Base-by-base conservation (phyloP, 345 rosid genomes). In the Carallia pectinifolia region DNA sequence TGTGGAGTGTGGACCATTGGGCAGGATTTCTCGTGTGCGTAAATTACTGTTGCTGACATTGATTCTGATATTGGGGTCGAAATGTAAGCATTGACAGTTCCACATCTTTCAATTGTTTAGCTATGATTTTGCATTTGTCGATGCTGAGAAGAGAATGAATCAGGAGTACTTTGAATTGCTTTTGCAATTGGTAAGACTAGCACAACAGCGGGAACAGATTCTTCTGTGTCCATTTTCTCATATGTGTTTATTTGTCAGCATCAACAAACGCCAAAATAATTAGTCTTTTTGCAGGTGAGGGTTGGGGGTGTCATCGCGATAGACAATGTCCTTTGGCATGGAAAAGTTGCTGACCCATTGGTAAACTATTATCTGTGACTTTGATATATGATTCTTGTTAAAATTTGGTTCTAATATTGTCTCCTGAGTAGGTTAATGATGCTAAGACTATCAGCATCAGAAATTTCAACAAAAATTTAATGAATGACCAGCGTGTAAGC, bases 281-380 rank as follows among this genome's bases (percentile, higher is more conserved):
- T 60, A 8, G 55, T 72, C 73, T 30, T 12, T 53, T 65, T 47
- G 55, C 81, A 91, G 98, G 91, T 94, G 67, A 84, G 88, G 79
- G 82, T 78, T 71, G 96, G 93, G 66, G 98, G 98, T 72, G 74
- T 91, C 72, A 90, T 94, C 29, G 89, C 87, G 74, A 68, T 90
- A 50, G 98, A 94, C 76, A 94, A 94, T 83, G 98, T 94, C 63
- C 96, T 94, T 76, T 94, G 97, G 97, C 93, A 91, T 50, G 98
- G 96, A 65, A 86, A 86, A 78, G 98, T 94, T 72, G 87, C 87
- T 9, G 96, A 91, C 63, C 97, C 93, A 8, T 69, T 77, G 91
- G 98, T 91, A 78, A 69, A 18, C 50, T 47, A 5, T 47, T 70
- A n/a, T 19, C 44, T 33, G 17, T 64, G 18, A 31, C 33, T 29